Evolutionary conservation across 768 basidiomycete genomes (phyloP), one percentile per base, ranked within the genome.

Genomic region (Neoboletus magnificus): DNA sequence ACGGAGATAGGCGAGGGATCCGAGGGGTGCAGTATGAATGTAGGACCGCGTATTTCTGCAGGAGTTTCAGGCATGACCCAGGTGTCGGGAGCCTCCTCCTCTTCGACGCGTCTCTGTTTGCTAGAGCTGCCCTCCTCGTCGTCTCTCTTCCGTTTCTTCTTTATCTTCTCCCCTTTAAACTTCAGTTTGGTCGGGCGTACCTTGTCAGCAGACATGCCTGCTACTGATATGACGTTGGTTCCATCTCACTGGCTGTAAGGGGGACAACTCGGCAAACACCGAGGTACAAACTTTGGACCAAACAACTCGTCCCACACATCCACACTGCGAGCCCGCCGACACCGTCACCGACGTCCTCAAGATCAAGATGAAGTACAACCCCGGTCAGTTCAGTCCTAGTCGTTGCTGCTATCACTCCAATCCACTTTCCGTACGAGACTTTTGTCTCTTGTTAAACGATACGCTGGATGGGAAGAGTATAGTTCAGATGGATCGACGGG

Each of bases 141-240:
- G 13, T 84, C 82, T 61, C 84, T 77, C 67, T 85, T 91, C 50
- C 90, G 80, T 68, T 93, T 93, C 79, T 89, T 92, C 76, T 83
- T 85, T 2, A 78, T 70, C 72, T 91, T 91, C 46, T 94, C 92
- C 9, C 92, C 92, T 67, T 95, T 95, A 74, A 94, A 94, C 62
- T 84, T 90, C 59, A 94, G 84, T 66, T 86, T 91, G 13, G 82
- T 83, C 2, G 88, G 81, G 59, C 86, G 85, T 30, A 84, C 77
- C 67, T 82, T 83, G 55, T 76, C 71, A 8, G 69, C 47, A 41
- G 71, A 68, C 75, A 75, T 75, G 44, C 54, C 33, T 50, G 55
- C 42, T 45, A 41, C 36, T 20, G 48, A 48, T 48, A 18, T 55
- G 36, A 25, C 12, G 43, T 45, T 23, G 54, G 30, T 42, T 42